Percentiles rank a stretch among this genome's conserved stretches.
Conservation (phyloP, 768 basidiomycete species). For the Boletus reticuloceps region DNA sequence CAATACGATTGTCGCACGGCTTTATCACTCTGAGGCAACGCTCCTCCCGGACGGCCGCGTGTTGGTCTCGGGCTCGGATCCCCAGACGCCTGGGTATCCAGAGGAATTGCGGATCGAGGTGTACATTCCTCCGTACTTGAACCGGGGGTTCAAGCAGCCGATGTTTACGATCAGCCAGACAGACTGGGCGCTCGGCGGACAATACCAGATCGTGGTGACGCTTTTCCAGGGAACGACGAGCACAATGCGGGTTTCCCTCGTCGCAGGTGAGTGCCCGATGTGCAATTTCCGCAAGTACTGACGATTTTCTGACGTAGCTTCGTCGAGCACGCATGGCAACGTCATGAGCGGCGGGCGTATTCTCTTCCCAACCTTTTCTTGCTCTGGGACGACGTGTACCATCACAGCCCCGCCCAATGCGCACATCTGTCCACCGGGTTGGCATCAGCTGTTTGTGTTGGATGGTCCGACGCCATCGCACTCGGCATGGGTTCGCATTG, state of each 20-base stretch:
- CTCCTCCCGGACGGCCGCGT: slow-evolving; percentile 75
- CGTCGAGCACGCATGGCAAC: slow-evolving; percentile 77
- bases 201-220: slow-evolving; percentile 50
- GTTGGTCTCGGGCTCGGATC: slow-evolving; percentile 75
- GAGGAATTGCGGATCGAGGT: slow-evolving; percentile 79
- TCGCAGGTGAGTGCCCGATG: slow-evolving; percentile 55
- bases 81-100: slow-evolving; percentile 48
- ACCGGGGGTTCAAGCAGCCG: slow-evolving; percentile 58
- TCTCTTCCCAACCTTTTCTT: slow-evolving; percentile 71
- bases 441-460: slow-evolving; percentile 74
- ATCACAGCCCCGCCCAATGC: slow-evolving; percentile 76
- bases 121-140: slow-evolving; percentile 87
- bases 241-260: slow-evolving; percentile 59
- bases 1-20: slow-evolving; percentile 66
- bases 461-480: slow-evolving; percentile 79
- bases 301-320: slow-evolving; percentile 39
- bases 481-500: slow-evolving; percentile 74
- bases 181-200: slow-evolving; percentile 62
- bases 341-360: slow-evolving; percentile 65
- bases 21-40: slow-evolving; percentile 78
- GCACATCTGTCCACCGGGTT: slow-evolving; percentile 67
- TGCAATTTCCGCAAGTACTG: no score
- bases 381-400: slow-evolving; percentile 66
- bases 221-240: slow-evolving; percentile 39
- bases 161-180: slow-evolving; percentile 52